Base-by-base conservation (phyloP, 257 asterid genomes). In the Avicennia marina region DNA sequence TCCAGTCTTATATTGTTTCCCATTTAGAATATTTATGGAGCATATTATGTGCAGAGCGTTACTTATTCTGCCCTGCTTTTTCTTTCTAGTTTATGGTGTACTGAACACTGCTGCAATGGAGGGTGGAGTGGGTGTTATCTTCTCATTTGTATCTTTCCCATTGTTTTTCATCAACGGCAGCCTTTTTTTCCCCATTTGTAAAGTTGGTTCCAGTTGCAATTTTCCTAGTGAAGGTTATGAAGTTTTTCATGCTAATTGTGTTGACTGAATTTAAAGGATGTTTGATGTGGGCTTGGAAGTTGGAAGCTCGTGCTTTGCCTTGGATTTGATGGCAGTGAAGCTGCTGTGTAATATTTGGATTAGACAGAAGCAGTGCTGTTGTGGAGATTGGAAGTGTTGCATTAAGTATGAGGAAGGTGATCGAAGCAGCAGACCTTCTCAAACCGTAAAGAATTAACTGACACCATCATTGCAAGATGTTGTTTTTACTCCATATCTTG, bases 361-460 rank as follows among this genome's bases (percentile, higher is more conserved):
- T 69, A 67, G 63, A 62, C 60, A 81, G 25, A 86, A 81, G 54
- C 89, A 84, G 55, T 84, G 89, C 65, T 84, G 86, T 47, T 84
- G 94, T 74, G 86, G 86, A 68, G 89, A 84, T 72, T 84, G 94
- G 89, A 84, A 81, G 72, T 84, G 86, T 56, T 81, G 66, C 69
- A 65, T 81, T 21, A 81, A 76, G 34, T 66, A 75, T 8, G 86
- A 78, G 17, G 89, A 72, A 48, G 86, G 69, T 73, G 89, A 76
- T 64, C 72, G 59, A 38, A 52, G 43, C 24, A 54, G 60, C 6
- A 53, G 21, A 42, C 69, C 60, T 40, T 70, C 81, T 47, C 80
- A 63, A 29, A 51, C 42, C 42, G 8, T 18, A 13, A 78, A 60
- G 67, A 67, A 63, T 60, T 82, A 66, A 53, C 38, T 69, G 1